A percentile compares a stretch with the other conserved stretches of the same genome.
phyloP scores from a whole-genome alignment of 2,329 filamentous ascomycete species.

The Penicillium sp. region DNA sequence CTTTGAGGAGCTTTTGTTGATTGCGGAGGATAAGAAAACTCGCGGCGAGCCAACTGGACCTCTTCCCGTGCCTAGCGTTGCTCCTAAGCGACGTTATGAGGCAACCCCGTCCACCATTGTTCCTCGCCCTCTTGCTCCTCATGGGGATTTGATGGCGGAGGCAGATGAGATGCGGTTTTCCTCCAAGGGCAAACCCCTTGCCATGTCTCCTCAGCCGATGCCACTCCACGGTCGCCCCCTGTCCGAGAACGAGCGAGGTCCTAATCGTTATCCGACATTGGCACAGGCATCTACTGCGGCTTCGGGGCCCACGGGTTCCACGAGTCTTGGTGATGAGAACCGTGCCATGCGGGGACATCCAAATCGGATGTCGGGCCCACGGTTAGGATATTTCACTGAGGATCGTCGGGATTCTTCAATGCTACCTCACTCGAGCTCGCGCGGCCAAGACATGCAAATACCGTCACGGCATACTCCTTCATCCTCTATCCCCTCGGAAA shows the following conservation, averaged over 20 bases:
- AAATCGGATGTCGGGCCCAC: conserved; percentile 43
- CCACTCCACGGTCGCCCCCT: conserved; percentile 32
- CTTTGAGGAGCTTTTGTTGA: conserved; percentile 44
- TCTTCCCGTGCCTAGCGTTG: conserved; percentile 44
- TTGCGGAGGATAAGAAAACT: conserved; percentile 46
- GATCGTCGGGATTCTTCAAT: conserved; percentile 36
- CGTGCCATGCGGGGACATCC: conserved; percentile 29
- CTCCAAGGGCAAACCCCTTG: conserved; percentile 32
- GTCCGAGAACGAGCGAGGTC: conserved; percentile 37
- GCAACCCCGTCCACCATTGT: conserved; percentile 43
- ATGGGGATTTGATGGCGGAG: conserved; percentile 39
- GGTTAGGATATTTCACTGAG: conserved; percentile 46
- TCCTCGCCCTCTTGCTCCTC: conserved; percentile 45
- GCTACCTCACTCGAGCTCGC: conserved; percentile 25
- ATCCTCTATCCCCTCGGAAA: conserved; percentile 25
- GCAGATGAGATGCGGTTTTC: conserved; percentile 31
- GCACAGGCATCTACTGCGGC: conserved; percentile 39
- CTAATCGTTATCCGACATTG: conserved; percentile 39
- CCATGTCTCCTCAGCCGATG: conserved; percentile 32
- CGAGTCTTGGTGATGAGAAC: conserved; percentile 36
- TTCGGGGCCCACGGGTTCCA: conserved; percentile 24
- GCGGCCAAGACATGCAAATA: conserved; percentile 31
- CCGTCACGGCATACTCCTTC: conserved; percentile 32
- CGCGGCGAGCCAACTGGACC: conserved; percentile 46
- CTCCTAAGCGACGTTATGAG: conserved; percentile 52